Conservation (phyloP, 2,329 filamentous ascomycete genomes). For the Trichophyton schoenleinii region DNA sequence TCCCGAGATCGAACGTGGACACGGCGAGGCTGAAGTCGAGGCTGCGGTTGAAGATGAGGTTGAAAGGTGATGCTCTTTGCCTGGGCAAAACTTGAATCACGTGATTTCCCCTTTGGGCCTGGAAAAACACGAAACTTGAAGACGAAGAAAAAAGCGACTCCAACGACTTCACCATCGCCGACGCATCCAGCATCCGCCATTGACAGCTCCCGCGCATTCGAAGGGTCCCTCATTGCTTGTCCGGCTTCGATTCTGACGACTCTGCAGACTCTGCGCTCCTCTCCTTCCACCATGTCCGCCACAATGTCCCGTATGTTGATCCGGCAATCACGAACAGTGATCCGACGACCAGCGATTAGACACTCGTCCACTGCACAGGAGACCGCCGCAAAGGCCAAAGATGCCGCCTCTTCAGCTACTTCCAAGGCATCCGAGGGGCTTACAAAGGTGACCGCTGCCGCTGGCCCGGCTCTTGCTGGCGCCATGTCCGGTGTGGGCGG, state of each 20-base stretch:
- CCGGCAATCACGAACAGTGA: constrained; percentile 37
- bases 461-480: constrained; percentile 62
- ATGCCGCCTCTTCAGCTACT: constrained; percentile 24
- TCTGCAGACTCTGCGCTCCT: constrained; percentile 6
- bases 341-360: constrained; percentile 35
- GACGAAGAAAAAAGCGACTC: neutral
- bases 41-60: neutral
- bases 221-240: constrained; percentile 19
- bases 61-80: neutral
- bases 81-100: neutral
- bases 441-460: constrained; percentile 65
- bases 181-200: constrained; percentile 21
- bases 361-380: constrained; percentile 37
- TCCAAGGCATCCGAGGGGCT: constrained; percentile 69
- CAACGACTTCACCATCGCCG: neutral
- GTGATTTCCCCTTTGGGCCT: neutral
- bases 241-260: constrained; percentile 12
- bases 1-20: neutral
- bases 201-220: constrained; percentile 26
- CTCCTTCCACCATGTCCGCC: constrained; percentile 30
- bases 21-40: neutral
- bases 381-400: constrained; percentile 34
- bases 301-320: constrained; percentile 33
- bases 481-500: constrained; percentile 55
- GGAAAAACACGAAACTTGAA: neutral